Percentiles rank a stretch among this genome's conserved stretches.
Evolutionary conservation across 2,329 filamentous ascomycete species (phyloP).

Genomic region (Trichoderma sp.): DNA sequence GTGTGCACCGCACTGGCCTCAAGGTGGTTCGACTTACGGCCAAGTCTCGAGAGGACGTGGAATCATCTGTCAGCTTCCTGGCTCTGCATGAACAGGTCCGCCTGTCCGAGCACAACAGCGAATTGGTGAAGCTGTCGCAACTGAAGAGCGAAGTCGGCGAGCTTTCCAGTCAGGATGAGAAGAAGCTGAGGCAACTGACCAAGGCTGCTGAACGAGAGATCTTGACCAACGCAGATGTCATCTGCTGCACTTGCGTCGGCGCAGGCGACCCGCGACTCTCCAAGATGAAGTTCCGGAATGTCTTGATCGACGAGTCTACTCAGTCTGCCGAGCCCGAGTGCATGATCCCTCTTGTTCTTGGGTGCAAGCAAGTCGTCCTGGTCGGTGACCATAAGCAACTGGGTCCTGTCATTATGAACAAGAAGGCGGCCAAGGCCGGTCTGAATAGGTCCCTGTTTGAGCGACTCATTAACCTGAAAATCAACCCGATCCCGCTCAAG

Average conservation of each 20-base stretch:
- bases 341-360: constrained; percentile 95
- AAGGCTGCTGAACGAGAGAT: constrained; percentile 94
- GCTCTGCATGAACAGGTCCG: constrained; percentile 96
- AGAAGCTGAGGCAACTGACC: constrained; percentile 96
- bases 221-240: constrained; percentile 91
- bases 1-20: constrained; percentile 89
- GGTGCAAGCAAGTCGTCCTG: constrained; percentile 98
- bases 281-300: constrained; percentile 98
- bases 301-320: constrained; percentile 96
- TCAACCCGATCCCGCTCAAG: constrained; percentile 88
- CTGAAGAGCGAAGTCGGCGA: constrained; percentile 91
- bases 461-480: constrained; percentile 87
- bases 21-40: constrained; percentile 98
- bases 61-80: constrained; percentile 95
- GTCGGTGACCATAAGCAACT: constrained; percentile 98
- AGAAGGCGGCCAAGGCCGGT: constrained; percentile 97
- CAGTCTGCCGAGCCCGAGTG: constrained; percentile 98
- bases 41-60: constrained; percentile 97
- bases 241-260: constrained; percentile 98
- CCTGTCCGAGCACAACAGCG: constrained; percentile 94
- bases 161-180: constrained; percentile 92
- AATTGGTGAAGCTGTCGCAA: constrained; percentile 88
- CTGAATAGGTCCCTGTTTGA: constrained; percentile 99
- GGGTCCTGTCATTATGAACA: constrained; percentile 99
- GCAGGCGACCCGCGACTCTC: constrained; percentile 92